Base-by-base conservation (phyloP, 495 filamentous ascomycete species). In the Staphylotrichum longicolle region DNA sequence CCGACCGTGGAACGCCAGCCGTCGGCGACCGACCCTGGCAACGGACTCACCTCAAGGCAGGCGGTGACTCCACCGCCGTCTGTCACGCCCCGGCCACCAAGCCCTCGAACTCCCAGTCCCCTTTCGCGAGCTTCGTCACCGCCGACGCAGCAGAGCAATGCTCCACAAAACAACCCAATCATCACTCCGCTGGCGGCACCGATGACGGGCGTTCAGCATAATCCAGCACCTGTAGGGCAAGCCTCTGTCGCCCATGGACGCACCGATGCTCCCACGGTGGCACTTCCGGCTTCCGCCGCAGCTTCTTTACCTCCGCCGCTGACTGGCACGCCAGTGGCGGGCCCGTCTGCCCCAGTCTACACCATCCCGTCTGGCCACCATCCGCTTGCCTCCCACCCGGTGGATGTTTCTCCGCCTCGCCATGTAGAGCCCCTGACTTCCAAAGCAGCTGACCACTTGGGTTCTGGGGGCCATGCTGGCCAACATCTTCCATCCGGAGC, bases 121-220 rank as follows among this genome's bases (percentile, higher is more conserved):
- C 20, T 50, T 32, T 61, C 58, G 11, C 58, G 58, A 3, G 59
- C 58, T 39, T 56, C 60, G 2, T 63, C 61, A 2, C 60, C 59
- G 1, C 37, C 57, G 14, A 32, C 45, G 6, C 54, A 49, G 15
- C 63, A 49, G 11, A 33, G 12, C n/a, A 46, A 44, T 10, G 11
- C 32, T 33, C 14, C 49, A 3, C 14, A 54, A 12, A 30, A 12
- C 9, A 4, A 53, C 7, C 27, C 53, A 7, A 15, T 20, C 10
- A 9, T 33, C 14, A 8, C 58, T 4, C 39, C 47, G 7, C 57
- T 10, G 0, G 37, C 20, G n/a, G 12, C 15, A 8, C 10, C 9
- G 5, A 35, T 20, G 3, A 35, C 4, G 20, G 50, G 1, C 33
- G 30, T 37, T 41, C 37, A 9, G 39, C 52, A 27, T 5, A 46